Conservation (phyloP, 345 rosid genomes). For the Orychophragmus violaceus region DNA sequence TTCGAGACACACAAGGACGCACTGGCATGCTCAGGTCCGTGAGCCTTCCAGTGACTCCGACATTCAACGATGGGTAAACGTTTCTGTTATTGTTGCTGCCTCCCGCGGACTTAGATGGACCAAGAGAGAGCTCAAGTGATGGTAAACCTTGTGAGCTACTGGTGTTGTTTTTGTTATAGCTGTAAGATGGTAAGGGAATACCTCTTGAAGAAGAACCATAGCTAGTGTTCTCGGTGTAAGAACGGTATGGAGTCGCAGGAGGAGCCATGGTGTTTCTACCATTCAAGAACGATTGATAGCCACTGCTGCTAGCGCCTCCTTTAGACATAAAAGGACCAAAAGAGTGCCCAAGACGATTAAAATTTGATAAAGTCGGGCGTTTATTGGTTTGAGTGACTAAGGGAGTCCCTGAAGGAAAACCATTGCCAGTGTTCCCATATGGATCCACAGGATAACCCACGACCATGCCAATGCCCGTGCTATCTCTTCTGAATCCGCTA, state of each 20-base stretch:
- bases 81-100: background rate
- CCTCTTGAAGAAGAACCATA: background rate
- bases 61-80: background rate
- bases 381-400: background rate
- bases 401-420: background rate
- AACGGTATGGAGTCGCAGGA: background rate
- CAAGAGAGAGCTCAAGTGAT: constrained; percentile 5
- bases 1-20: background rate
- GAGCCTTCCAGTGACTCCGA: background rate
- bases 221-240: background rate
- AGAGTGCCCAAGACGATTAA: background rate
- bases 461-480: background rate
- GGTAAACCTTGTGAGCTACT: background rate
- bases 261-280: background rate
- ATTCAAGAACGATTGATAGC: background rate
- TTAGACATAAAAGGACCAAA: background rate
- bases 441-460: background rate
- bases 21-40: background rate
- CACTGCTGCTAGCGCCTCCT: background rate
- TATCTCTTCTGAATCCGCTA: background rate
- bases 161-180: background rate
- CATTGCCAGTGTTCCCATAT: background rate
- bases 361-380: background rate
- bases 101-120: background rate
- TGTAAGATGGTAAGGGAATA: background rate